Evolutionary conservation across 2,329 filamentous ascomycete genomes (phyloP).

Genomic region (Apiospora sp.): DNA sequence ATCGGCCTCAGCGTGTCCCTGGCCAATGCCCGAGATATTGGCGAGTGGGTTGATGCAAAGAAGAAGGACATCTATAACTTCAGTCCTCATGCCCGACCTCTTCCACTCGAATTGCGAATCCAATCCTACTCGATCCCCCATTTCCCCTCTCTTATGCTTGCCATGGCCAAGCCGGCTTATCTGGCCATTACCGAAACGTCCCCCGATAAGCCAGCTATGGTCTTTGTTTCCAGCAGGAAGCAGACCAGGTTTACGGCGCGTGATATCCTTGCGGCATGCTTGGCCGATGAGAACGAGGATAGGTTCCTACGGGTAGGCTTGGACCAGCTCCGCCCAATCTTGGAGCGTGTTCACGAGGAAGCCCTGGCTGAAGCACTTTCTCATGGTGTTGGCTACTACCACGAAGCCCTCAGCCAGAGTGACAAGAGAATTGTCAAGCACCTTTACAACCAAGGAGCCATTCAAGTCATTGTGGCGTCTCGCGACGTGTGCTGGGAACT

Average conservation of each 20-base stretch:
- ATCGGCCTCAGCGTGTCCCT: conserved; percentile 91
- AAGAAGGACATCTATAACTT: conserved; percentile 99
- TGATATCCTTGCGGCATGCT: conserved; percentile 86
- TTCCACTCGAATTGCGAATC: conserved; percentile 91
- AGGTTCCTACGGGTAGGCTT: conserved; percentile 88
- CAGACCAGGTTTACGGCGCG: conserved; percentile 88
- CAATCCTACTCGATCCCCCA: conserved; percentile 96
- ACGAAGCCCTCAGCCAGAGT: conserved; percentile 86
- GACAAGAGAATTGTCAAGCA: conserved; percentile 96
- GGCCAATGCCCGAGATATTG: conserved; percentile 90
- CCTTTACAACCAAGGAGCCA: conserved; percentile 86
- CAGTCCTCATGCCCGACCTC: conserved; percentile 86
- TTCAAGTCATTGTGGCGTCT: conserved; percentile 79
- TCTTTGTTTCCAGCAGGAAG: conserved; percentile 94
- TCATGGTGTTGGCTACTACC: conserved; percentile 96
- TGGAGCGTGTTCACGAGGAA: conserved; percentile 85
- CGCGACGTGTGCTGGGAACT: conserved; percentile 97
- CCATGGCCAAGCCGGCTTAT: conserved; percentile 96
- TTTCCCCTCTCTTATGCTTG: conserved; percentile 97
- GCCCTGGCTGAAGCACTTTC: conserved; percentile 88
- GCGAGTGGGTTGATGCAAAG: conserved; percentile 96
- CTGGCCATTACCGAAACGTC: conserved; percentile 88
- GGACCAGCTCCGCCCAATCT: conserved; percentile 81
- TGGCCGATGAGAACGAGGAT: conserved; percentile 90
- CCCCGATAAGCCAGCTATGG: conserved; percentile 84